These are phyloP conservation scores for Fabrea salina DNA, from an alignment of 169 alveolate species.

Conservation along the genomic window DNA sequence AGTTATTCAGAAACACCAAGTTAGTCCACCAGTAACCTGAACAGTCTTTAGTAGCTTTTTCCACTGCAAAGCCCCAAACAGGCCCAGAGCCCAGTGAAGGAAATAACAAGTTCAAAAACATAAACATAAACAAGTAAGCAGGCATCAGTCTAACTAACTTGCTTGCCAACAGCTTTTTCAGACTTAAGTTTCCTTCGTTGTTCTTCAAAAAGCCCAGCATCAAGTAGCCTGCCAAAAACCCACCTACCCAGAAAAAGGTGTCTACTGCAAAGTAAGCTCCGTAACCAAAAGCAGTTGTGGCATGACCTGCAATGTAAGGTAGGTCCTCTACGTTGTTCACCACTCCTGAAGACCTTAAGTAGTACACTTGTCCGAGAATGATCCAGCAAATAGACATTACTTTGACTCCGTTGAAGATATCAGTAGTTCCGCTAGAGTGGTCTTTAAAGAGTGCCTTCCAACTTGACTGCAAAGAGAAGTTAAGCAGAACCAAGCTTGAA, in stretches of 20 bases:
- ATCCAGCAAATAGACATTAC: constrained; percentile 8
- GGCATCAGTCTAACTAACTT: not conserved
- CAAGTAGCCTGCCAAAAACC: constrained; percentile 2
- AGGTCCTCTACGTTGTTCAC: not conserved
- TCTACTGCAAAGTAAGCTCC: constrained; percentile 27
- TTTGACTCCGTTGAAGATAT: constrained; percentile 20
- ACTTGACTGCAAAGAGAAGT: not conserved
- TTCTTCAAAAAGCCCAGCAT: not conserved
- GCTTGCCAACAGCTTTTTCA: not conserved
- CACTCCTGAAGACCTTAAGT: not conserved
- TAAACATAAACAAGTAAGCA: not conserved
- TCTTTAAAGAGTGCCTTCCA: not conserved
- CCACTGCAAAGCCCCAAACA: not conserved
- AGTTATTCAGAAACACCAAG: constrained; percentile 42
- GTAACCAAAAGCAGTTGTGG: constrained; percentile 1
- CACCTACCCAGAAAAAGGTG: constrained; percentile 19
- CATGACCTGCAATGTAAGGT: not conserved
- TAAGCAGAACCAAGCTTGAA: not conserved
- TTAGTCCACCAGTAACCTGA: constrained; percentile 62
- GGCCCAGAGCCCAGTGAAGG: constrained; percentile 11
- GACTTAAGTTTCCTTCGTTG: not conserved
- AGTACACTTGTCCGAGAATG: not conserved
- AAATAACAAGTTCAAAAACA: not conserved
- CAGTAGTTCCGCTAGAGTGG: not conserved
- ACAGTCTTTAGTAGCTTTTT: constrained; percentile 28